Evolutionary conservation across 345 rosid species (phyloP).

Genomic region (Populus nigra): DNA sequence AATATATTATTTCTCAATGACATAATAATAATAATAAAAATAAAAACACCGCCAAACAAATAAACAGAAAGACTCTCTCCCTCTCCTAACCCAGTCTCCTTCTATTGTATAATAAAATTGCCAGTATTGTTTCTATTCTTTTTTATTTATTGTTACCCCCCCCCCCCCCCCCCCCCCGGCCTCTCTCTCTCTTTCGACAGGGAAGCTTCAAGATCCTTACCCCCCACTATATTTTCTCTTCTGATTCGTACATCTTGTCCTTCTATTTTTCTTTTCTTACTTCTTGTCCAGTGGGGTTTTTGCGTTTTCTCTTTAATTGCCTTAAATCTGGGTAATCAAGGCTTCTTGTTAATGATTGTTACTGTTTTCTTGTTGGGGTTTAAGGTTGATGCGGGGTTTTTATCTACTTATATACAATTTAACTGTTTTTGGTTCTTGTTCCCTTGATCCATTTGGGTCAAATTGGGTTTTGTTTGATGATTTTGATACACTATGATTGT

Average conservation of each 20-base stretch:
- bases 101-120: neutral
- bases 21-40: too few species aligned
- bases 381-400: neutral
- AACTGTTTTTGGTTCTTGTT: neutral
- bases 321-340: neutral
- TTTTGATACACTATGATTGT: neutral
- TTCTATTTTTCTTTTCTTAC: neutral
- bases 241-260: neutral
- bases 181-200: neutral
- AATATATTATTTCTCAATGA: too few species aligned
- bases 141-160: too few species aligned
- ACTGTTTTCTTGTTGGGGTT: neutral
- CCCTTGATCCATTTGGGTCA: neutral
- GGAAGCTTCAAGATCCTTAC: constrained; percentile 12
- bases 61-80: neutral
- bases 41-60: neutral
- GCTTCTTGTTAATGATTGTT: neutral
- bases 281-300: neutral
- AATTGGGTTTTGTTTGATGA: neutral
- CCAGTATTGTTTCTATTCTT: neutral
- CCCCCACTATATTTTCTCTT: neutral
- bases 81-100: neutral
- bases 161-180: neutral
- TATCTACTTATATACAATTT: neutral
- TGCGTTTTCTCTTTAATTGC: neutral